These are phyloP conservation scores for Curvularia spicifera DNA, from an alignment of 2,329 filamentous ascomycete species.

Conservation along the genomic window DNA sequence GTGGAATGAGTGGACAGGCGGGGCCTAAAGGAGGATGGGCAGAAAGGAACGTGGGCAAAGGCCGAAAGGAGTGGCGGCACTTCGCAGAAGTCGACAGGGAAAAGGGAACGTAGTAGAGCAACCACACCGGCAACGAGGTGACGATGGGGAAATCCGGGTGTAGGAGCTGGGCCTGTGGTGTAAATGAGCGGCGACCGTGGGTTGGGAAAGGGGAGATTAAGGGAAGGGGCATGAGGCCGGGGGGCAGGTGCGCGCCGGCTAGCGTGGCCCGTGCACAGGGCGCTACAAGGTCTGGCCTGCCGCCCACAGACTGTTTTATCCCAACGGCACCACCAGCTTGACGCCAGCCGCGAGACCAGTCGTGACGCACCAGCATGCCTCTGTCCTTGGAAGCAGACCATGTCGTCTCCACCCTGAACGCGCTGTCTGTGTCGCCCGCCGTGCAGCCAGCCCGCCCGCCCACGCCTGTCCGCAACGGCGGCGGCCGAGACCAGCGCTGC, in stretches of 20 bases:
- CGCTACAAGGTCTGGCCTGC: constrained; percentile 10
- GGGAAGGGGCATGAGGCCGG: constrained; percentile 41
- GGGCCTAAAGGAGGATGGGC: constrained; percentile 41
- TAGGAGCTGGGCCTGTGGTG: constrained; percentile 43
- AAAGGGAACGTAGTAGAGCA: constrained; percentile 46
- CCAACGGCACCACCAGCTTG: constrained; percentile 27
- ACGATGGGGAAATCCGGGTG: constrained; percentile 45
- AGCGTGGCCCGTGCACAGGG: constrained; percentile 15
- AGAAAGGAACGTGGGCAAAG: constrained; percentile 50
- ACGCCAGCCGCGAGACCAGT: constrained; percentile 26
- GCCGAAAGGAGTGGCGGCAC: constrained; percentile 53
- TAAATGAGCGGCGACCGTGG: constrained; percentile 47
- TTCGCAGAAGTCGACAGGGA: constrained; percentile 50
- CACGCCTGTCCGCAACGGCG: constrained; percentile 7
- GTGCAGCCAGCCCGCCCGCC: neutral
- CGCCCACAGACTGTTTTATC: constrained; percentile 17
- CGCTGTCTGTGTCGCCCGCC: too few relatives aligned
- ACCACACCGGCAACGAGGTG: constrained; percentile 47
- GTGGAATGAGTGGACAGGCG: constrained; percentile 51
- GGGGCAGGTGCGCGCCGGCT: constrained; percentile 33
- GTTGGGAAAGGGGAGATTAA: constrained; percentile 44
- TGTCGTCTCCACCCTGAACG: constrained; percentile 19
- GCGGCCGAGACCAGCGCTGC: constrained; percentile 16
- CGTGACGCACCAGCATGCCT: constrained; percentile 28
- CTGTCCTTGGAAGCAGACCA: constrained; percentile 16